These are phyloP conservation scores for Arachis monticola DNA, from an alignment of 331 rosid genomes.

Conservation along the genomic window DNA sequence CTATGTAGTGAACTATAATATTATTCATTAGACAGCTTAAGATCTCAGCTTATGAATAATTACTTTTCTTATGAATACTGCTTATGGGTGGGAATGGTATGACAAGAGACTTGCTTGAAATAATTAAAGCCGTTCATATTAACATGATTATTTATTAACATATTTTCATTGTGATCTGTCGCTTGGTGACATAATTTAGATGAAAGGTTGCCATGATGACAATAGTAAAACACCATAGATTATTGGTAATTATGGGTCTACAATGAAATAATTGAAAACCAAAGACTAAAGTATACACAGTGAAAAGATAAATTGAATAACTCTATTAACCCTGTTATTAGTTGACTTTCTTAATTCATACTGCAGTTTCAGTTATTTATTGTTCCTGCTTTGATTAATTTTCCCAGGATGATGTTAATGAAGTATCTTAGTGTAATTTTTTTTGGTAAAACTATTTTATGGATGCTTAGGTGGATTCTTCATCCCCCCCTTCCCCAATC, in stretches of 20 bases:
- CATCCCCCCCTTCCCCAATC: no score
- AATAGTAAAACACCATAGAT: background rate
- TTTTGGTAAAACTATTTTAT: background rate
- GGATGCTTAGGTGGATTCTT: no score
- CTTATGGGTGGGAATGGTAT: constrained; percentile 29
- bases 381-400: constrained; percentile 5
- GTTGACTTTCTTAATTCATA: constrained; percentile 12
- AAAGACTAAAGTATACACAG: background rate
- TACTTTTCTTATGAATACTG: constrained; percentile 15
- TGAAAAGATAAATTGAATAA: background rate
- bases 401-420: background rate
- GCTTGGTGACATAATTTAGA: background rate
- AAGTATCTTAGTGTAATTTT: background rate
- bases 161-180: background rate
- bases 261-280: background rate
- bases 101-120: constrained; percentile 12
- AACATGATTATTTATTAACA: background rate
- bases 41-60: constrained; percentile 29
- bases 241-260: constrained; percentile 11
- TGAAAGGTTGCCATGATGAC: background rate
- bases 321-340: background rate
- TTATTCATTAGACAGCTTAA: background rate
- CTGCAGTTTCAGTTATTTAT: background rate
- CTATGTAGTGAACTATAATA: constrained; percentile 26
- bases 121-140: background rate